Percentiles rank a stretch among this genome's conserved stretches.
Conservation (phyloP, 2,329 filamentous ascomycete species). For the Didymella pinodella region DNA sequence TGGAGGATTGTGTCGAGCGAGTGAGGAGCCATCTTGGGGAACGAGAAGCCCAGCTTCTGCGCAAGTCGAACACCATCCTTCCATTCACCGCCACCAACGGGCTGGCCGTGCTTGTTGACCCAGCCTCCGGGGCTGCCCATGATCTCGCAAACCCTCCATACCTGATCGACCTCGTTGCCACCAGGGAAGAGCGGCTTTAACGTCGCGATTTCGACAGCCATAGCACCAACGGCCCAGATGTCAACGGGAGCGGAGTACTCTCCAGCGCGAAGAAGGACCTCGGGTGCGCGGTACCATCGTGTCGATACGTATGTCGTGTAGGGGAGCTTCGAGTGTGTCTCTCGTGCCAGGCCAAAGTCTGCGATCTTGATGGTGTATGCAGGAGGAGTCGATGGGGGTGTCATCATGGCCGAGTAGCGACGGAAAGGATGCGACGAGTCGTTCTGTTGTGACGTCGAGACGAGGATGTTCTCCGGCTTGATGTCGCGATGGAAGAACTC, state of each 20-base stretch:
- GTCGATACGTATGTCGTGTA: slow-evolving; percentile 99
- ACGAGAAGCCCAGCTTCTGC: slow-evolving; percentile 96
- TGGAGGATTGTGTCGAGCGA: slow-evolving; percentile 94
- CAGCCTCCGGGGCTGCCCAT: slow-evolving; percentile 99
- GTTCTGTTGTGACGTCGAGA: slow-evolving; percentile 85
- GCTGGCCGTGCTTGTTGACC: slow-evolving; percentile 89
- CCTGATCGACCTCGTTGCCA: slow-evolving; percentile 97
- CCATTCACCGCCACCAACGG: slow-evolving; percentile 96
- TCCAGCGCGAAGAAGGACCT: slow-evolving; percentile 90
- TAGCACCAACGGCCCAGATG: slow-evolving; percentile 97
- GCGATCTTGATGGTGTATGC: slow-evolving; percentile 97
- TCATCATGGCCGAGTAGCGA: slow-evolving; percentile 91
- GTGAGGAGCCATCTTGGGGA: slow-evolving; percentile 98
- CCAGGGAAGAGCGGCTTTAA: slow-evolving; percentile 96
- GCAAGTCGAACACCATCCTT: slow-evolving; percentile 91
- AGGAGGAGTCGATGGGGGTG: slow-evolving; percentile 91
- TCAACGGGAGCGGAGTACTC: slow-evolving; percentile 98
- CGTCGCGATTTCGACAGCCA: slow-evolving; percentile 98
- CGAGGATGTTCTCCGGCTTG: slow-evolving; percentile 98
- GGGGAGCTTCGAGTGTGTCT: slow-evolving; percentile 93
- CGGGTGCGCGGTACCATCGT: slow-evolving; percentile 91
- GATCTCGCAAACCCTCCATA: slow-evolving; percentile 98
- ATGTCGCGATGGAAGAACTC: slow-evolving; percentile 99
- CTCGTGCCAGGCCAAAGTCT: slow-evolving; percentile 95
- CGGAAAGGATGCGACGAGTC: slow-evolving; percentile 87